Evolutionary conservation across 331 rosid species (phyloP).

Genomic region (Ulmus americana): DNA sequence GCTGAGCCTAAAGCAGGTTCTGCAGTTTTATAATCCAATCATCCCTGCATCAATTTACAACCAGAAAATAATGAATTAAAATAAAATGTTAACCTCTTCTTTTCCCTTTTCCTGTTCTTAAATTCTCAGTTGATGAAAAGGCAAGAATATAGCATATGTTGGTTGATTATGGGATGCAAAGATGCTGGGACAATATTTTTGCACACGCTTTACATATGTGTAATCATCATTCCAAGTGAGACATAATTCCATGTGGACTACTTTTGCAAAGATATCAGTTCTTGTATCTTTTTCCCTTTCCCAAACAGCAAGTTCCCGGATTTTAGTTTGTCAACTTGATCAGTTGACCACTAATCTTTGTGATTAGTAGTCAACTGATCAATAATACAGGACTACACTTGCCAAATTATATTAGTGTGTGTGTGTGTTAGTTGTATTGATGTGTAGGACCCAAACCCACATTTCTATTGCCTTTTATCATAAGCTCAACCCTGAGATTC

Average conservation of each 20-base stretch:
- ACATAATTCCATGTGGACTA: constrained; percentile 9
- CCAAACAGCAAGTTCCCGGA: neutral
- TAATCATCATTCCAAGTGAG: constrained; percentile 17
- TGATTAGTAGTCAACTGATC: no score
- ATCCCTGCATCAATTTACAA: constrained; percentile 11
- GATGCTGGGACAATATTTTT: constrained; percentile 5
- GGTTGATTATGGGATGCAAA: constrained; percentile 9
- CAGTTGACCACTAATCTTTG: constrained; percentile 12
- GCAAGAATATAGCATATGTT: constrained; percentile 25
- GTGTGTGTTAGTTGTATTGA: constrained; percentile 12
- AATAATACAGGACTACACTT: neutral
- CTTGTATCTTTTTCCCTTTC: constrained; percentile 14
- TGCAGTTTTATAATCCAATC: constrained; percentile 19
- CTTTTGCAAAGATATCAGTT: constrained; percentile 14
- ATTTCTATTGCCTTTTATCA: constrained; percentile 26
- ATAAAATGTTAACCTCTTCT: constrained; percentile 26
- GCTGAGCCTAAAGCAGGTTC: constrained; percentile 18
- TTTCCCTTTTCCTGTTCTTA: constrained; percentile 14
- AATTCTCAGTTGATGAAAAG: constrained; percentile 22
- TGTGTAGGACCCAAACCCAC: constrained; percentile 35
- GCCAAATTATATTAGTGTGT: constrained; percentile 2
- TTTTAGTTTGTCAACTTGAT: constrained; percentile 20
- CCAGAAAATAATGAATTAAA: constrained; percentile 17
- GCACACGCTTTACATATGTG: constrained; percentile 5
- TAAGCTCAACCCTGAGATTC: constrained; percentile 22